Conservation (phyloP, 2,329 filamentous ascomycete species). For the Aspergillus sclerotialis region DNA sequence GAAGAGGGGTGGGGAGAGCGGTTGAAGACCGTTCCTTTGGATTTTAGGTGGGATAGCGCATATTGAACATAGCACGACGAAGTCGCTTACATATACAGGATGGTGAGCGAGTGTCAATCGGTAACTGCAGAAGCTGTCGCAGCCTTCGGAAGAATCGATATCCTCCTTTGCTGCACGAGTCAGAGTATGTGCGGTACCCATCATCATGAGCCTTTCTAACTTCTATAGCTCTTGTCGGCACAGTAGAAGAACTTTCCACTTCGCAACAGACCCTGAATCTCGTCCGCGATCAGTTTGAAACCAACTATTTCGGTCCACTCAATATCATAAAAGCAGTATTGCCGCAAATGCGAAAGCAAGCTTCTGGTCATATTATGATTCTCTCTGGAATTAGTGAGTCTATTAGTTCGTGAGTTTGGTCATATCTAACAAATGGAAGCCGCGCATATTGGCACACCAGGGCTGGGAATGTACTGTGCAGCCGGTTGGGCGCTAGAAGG, state of each 20-base stretch:
- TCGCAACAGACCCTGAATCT: slow-evolving; percentile 66
- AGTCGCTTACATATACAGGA: slow-evolving; percentile 30
- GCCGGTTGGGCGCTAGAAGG: slow-evolving; percentile 93
- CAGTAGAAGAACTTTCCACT: slow-evolving; percentile 81
- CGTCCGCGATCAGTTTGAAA: slow-evolving; percentile 86
- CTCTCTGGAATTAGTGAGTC: slow-evolving; percentile 69
- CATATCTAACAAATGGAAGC: slow-evolving; percentile 35
- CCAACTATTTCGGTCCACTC: slow-evolving; percentile 89
- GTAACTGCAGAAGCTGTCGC: slow-evolving; percentile 81
- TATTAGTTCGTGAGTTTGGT: too few relatives aligned
- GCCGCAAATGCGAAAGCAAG: slow-evolving; percentile 69
- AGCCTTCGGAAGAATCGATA: slow-evolving; percentile 80
- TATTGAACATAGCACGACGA: background rate
- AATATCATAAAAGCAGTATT: slow-evolving; percentile 90
- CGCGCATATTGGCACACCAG: slow-evolving; percentile 86
- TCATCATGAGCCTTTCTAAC: background rate
- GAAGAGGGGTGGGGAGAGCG: slow-evolving; percentile 75
- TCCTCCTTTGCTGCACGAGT: slow-evolving; percentile 80
- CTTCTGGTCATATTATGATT: slow-evolving; percentile 82
- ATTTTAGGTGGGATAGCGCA: slow-evolving; percentile 41
- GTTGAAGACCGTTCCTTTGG: slow-evolving; percentile 56
- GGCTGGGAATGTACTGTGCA: slow-evolving; percentile 83
- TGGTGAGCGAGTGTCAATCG: slow-evolving; percentile 67
- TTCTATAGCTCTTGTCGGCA: slow-evolving; percentile 68
- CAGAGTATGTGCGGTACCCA: slow-evolving; percentile 54